Percentiles rank a stretch among this genome's conserved stretches.
These are phyloP conservation scores for Penstemon newberryi DNA, from an alignment of 257 asterid genomes.

Conservation along the genomic window DNA sequence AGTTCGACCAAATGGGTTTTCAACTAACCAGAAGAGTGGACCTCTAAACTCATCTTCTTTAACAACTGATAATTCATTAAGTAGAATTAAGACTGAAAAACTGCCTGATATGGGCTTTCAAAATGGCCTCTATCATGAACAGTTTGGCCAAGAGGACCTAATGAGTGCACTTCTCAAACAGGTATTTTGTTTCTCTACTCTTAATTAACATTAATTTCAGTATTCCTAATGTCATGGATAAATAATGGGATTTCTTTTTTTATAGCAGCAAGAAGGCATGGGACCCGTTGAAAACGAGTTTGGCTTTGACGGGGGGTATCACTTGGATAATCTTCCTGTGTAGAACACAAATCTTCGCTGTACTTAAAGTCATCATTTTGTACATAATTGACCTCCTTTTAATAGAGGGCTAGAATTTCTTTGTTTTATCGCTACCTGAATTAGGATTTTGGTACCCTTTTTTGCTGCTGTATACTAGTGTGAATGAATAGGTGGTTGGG, in stretches of 20 bases:
- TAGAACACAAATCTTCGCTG: conserved; percentile 27
- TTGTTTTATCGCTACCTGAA: conserved; percentile 21
- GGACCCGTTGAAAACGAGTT: conserved; percentile 63
- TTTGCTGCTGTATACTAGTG: conserved; percentile 19
- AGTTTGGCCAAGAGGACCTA: conserved; percentile 79
- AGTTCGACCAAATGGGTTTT: conserved; percentile 39
- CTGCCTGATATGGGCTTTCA: conserved; percentile 44
- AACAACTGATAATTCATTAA: conserved; percentile 36
- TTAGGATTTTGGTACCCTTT: conserved; percentile 25
- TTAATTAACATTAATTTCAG: neutral
- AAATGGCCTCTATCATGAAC: conserved; percentile 40
- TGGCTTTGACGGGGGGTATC: conserved; percentile 64
- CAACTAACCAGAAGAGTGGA: conserved; percentile 39
- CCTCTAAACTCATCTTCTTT: conserved; percentile 37
- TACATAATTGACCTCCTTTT: conserved; percentile 40
- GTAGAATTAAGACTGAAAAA: conserved; percentile 53
- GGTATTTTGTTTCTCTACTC: conserved; percentile 44
- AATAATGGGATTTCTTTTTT: neutral
- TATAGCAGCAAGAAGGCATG: conserved; percentile 58
- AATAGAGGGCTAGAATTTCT: conserved; percentile 29
- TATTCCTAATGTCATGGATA: neutral
- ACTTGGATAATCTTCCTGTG: conserved; percentile 69
- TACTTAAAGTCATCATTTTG: conserved; percentile 33
- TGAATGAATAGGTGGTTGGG: neutral
- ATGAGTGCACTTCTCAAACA: conserved; percentile 69